phyloP scores from a whole-genome alignment of 2,329 filamentous ascomycete genomes.

The Leptographium radiaticola region DNA sequence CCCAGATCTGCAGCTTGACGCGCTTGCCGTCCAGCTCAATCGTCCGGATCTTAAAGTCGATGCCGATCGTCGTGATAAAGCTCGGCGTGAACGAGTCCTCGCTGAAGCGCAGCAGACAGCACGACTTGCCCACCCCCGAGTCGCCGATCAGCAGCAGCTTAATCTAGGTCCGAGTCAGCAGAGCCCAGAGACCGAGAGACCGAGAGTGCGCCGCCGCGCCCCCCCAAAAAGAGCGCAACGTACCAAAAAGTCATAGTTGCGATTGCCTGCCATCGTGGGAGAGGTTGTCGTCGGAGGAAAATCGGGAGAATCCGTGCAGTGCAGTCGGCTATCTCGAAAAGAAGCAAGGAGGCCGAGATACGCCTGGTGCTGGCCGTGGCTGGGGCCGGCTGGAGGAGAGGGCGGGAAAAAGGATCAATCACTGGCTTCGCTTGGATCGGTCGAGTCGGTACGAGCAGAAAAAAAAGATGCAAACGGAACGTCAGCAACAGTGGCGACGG shows the following conservation, averaged over 20 bases:
- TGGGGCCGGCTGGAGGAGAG: not conserved
- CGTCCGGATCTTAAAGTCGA: conserved; percentile 99
- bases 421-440: no score
- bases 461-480: not conserved
- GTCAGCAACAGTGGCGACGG: not conserved
- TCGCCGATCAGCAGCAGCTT: conserved; percentile 94
- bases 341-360: not conserved
- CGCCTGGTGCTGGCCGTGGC: no score
- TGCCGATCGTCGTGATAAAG: conserved; percentile 98
- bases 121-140: conserved; percentile 93
- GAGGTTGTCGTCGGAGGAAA: not conserved
- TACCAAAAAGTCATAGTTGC: conserved; percentile 98
- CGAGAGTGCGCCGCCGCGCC: not conserved
- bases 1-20: conserved; percentile 99
- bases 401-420: not conserved
- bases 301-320: no score
- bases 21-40: conserved; percentile 98
- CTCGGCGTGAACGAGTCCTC: conserved; percentile 96
- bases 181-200: not conserved
- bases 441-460: not conserved
- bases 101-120: conserved; percentile 90
- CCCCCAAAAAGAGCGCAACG: not conserved
- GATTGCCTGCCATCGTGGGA: conserved; percentile 73
- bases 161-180: conserved; percentile 45
- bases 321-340: no score